Evolutionary conservation across 805 yeast species (phyloP).

Genomic region (Suhomyces faveliae): DNA sequence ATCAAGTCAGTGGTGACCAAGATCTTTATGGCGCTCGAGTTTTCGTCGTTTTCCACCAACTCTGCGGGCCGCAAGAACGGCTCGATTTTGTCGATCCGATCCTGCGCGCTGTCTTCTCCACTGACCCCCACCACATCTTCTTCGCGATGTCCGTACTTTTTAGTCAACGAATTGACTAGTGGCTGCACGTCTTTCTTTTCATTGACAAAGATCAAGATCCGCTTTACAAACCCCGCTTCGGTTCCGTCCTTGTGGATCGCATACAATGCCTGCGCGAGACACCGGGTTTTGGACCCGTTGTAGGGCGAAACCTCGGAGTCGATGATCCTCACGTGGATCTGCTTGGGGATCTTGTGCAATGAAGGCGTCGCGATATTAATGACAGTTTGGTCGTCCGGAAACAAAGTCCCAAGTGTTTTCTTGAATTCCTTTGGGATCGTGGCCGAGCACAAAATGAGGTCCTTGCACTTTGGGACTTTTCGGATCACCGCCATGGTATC

Average conservation of each 20-base stretch:
- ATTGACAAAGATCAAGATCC: conserved; percentile 85
- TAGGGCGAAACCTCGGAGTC: conserved; percentile 80
- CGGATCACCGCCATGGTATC: conserved; percentile 59
- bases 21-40: conserved; percentile 51
- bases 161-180: conserved; percentile 53
- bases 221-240: conserved; percentile 70
- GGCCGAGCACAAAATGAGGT: conserved; percentile 80
- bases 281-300: conserved; percentile 78
- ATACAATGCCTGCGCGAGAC: conserved; percentile 83
- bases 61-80: conserved; percentile 66
- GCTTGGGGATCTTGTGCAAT: conserved; percentile 79
- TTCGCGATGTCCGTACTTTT: conserved; percentile 32
- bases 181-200: conserved; percentile 60
- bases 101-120: conserved; percentile 61
- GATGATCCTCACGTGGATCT: conserved; percentile 67
- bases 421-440: conserved; percentile 83
- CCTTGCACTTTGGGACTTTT: conserved; percentile 51
- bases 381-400: conserved; percentile 54
- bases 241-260: conserved; percentile 83
- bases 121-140: conserved; percentile 62
- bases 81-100: conserved; percentile 54
- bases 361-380: conserved; percentile 72
- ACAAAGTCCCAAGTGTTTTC: conserved; percentile 54
- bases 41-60: conserved; percentile 30
- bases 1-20: conserved; percentile 84